Conservation (phyloP, 192 early-diverging fungal genomes). For the Coemansia sp. region DNA sequence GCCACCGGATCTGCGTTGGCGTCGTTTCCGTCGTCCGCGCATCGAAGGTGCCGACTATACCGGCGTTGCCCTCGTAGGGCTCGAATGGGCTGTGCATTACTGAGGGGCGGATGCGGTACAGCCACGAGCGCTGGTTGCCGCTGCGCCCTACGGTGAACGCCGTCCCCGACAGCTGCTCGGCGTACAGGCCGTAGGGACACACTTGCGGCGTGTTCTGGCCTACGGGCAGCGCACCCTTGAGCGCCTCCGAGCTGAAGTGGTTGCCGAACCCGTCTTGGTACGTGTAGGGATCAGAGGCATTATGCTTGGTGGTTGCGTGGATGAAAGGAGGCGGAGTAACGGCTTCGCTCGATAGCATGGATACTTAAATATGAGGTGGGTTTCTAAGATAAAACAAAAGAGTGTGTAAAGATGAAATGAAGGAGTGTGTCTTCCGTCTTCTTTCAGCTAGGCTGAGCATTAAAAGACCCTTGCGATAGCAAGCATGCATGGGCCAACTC, state of each 20-base stretch:
- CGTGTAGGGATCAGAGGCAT: constrained; percentile 28
- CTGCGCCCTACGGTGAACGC: constrained; percentile 84
- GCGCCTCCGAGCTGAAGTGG: constrained; percentile 81
- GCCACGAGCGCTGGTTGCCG: constrained; percentile 86
- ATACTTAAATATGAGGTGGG: background rate
- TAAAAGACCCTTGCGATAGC: background rate
- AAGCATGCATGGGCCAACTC: background rate
- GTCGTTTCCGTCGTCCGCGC: constrained; percentile 60
- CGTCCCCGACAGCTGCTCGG: constrained; percentile 92
- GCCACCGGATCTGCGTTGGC: constrained; percentile 92
- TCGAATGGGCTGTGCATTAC: constrained; percentile 79
- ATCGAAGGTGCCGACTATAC: constrained; percentile 63
- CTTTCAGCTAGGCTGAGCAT: background rate
- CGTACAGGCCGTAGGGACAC: constrained; percentile 86
- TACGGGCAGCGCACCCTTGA: constrained; percentile 78
- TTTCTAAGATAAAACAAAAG: background rate
- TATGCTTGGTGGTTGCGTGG: background rate
- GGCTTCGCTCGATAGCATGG: constrained; percentile 7
- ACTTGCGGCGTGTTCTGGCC: constrained; percentile 92
- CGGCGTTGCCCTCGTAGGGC: constrained; percentile 8
- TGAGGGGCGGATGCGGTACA: constrained; percentile 94
- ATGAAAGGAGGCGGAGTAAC: background rate
- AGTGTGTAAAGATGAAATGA: background rate
- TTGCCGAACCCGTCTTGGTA: constrained; percentile 90
- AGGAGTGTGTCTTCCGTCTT: background rate